Conservation (phyloP, 495 filamentous ascomycete species). For the Talaromyces adpressus region DNA sequence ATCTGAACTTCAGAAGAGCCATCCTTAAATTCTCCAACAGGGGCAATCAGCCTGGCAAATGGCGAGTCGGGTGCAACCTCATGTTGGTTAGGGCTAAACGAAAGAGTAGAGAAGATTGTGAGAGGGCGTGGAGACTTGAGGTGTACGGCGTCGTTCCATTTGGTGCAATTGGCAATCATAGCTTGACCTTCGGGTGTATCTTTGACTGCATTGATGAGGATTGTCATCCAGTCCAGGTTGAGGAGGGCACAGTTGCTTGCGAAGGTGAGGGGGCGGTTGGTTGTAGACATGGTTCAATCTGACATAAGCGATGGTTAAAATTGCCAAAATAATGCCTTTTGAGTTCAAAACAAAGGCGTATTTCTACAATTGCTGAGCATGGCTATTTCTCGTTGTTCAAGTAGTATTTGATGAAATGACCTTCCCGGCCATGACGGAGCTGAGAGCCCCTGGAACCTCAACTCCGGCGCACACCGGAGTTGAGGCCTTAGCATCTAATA, state of each 20-base stretch:
- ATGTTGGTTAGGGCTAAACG: conserved; percentile 22
- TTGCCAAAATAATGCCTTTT: background rate
- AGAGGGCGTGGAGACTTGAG: conserved; percentile 21
- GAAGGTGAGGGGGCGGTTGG: conserved; percentile 17
- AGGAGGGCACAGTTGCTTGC: conserved; percentile 32
- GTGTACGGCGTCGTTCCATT: conserved; percentile 36
- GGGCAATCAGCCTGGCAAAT: conserved; percentile 14
- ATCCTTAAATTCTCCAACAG: conserved; percentile 15
- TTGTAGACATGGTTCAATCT: background rate
- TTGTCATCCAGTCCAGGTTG: conserved; percentile 39
- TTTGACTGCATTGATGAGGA: conserved; percentile 24
- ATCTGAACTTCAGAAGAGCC: conserved; percentile 19
- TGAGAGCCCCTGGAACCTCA: conserved; percentile 6
- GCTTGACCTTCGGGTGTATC: conserved; percentile 22
- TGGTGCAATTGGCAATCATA: conserved; percentile 13
- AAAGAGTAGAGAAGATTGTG: conserved; percentile 34
- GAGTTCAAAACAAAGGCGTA: background rate
- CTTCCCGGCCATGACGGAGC: background rate
- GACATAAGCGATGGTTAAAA: background rate
- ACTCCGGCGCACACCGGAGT: background rate
- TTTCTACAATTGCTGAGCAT: background rate
- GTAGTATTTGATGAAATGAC: background rate
- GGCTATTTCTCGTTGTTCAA: background rate
- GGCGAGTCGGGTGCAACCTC: conserved; percentile 18
- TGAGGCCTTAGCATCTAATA: background rate